Base-by-base conservation (phyloP, 164 flowering plant species). In the Vitis rupestris region DNA sequence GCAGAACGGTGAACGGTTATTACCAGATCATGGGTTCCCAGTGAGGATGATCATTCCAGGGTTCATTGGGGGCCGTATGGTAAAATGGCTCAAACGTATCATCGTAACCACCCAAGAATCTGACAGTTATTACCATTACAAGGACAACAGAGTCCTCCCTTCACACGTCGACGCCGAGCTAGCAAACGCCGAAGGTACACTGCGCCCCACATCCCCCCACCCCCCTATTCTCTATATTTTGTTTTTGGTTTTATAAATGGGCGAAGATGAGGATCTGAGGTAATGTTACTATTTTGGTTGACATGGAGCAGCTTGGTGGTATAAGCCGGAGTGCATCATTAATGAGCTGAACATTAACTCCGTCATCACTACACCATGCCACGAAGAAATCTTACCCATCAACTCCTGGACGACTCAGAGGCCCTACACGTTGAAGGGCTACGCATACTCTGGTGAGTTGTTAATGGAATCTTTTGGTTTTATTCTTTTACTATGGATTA, bases 11-110 rank as follows among this genome's bases (percentile, higher is more conserved):
- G 94, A 88, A 73, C 68, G 4, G 2, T 68, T 96, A 50, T 4
- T 75, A 4, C 97, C 99, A 29, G 99, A 96, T 68, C 99, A 96
- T 29, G 99, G 99, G 2, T 96, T 81, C 52, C 99, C 98, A 0
- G 88, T 96, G 10, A 58, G 99, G 66, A 81, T 96, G 75, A 90
- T 96, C 29, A 89, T 93, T 2, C 99, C 99, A 0, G 99, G 99
- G 0, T 96, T 80, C 74, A 96, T 96, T 47, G 99, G 98, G 0
- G 99, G 99, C 0, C 76, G 99, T 10, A 96, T 96, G 99, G 97
- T 96, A 15, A 96, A 96, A 60, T 96, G 99, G 99, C 70, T 96
- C 59, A 85, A 83, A 61, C 69, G 98, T 2, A 93, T 96, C 19
- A 71, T 91, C 0, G 95, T 96, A 0, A 83, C 98, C 0, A 79